phyloP scores from a whole-genome alignment of 371 early-diverging fungal genomes.

The Coemansia sp. region DNA sequence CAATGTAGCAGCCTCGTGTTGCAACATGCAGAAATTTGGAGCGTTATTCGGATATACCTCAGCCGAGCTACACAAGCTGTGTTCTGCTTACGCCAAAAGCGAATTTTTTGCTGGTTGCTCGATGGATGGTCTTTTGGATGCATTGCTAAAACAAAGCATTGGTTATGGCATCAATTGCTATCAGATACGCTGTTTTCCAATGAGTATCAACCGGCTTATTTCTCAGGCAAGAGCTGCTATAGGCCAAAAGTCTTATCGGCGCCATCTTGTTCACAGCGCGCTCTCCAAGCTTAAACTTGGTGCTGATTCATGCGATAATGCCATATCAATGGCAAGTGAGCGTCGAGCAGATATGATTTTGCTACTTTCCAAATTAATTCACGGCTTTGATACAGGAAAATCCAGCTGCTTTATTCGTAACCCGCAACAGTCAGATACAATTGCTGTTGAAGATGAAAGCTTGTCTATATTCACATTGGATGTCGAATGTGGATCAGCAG shows the following conservation, averaged over 20 bases:
- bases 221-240: background rate
- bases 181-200: background rate
- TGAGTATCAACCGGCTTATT: background rate
- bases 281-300: background rate
- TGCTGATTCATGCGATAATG: background rate
- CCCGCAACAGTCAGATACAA: background rate
- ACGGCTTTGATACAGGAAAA: background rate
- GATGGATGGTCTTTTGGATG: background rate
- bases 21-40: background rate
- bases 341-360: background rate
- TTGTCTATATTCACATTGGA: background rate
- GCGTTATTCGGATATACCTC: slow-evolving; percentile 6
- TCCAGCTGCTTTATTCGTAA: background rate
- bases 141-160: background rate
- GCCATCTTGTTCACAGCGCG: background rate
- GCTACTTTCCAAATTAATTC: background rate
- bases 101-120: background rate
- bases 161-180: background rate
- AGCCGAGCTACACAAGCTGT: background rate
- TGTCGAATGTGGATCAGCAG: background rate
- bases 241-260: background rate
- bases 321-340: background rate
- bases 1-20: background rate
- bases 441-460: background rate
- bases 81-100: background rate